phyloP scores from a whole-genome alignment of 306 rosid genomes.

The Cajanus cajan region DNA sequence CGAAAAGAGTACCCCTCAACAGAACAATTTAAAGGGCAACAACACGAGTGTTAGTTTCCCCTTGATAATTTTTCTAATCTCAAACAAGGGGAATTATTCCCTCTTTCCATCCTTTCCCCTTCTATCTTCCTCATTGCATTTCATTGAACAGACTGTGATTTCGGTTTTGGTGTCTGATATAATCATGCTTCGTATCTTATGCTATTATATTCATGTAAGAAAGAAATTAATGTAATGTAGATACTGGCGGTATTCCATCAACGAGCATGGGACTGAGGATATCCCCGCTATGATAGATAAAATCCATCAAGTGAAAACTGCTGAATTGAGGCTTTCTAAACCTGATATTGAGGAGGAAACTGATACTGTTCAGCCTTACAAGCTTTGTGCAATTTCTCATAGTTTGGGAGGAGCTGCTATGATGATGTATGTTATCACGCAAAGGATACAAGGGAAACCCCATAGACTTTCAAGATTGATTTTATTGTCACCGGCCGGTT shows the following conservation, averaged over 20 bases:
- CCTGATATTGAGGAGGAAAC: conserved; percentile 62
- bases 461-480: conserved; percentile 86
- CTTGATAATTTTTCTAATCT: neutral
- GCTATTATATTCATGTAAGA: neutral
- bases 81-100: neutral
- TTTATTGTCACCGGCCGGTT: conserved; percentile 89
- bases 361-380: conserved; percentile 66
- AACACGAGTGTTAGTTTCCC: neutral
- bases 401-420: conserved; percentile 94
- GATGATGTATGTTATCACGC: conserved; percentile 68
- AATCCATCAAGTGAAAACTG: conserved; percentile 73
- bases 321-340: conserved; percentile 68
- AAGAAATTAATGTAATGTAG: conserved; percentile 43
- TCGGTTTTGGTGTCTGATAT: neutral
- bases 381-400: conserved; percentile 78
- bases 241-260: conserved; percentile 90
- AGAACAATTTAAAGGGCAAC: neutral
- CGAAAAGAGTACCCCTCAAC: neutral
- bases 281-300: conserved; percentile 90
- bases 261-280: conserved; percentile 92
- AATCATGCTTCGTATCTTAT: neutral
- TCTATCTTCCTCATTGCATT: neutral
- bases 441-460: conserved; percentile 64
- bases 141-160: neutral
- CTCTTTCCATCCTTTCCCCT: neutral